Conservation (phyloP, 257 asterid species). For the Forsythia viridissima region DNA sequence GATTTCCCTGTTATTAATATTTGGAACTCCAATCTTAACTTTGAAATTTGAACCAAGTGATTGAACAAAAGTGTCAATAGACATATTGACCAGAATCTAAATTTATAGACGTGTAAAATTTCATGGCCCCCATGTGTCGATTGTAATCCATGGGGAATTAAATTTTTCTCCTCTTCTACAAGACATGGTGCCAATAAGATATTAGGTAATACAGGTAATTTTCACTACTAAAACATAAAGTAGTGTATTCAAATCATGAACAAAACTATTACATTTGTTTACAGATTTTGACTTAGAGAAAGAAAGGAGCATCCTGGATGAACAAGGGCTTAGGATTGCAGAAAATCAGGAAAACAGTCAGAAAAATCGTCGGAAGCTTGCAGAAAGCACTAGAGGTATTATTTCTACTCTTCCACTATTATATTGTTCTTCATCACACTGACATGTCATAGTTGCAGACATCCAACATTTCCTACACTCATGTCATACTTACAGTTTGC, state of each 20-base stretch:
- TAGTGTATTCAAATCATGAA: conserved; percentile 4
- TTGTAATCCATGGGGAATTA: background rate
- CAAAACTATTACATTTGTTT: conserved; percentile 7
- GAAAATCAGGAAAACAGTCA: conserved; percentile 99
- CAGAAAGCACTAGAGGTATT: conserved; percentile 98
- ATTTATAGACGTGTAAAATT: background rate
- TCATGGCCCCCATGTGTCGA: background rate
- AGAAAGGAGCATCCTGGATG: conserved; percentile 83
- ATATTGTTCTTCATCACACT: conserved; percentile 10
- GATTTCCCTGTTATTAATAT: background rate
- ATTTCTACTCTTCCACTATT: conserved; percentile 15
- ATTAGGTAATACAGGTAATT: background rate
- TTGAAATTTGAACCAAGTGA: background rate
- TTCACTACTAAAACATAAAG: background rate
- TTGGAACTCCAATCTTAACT: background rate
- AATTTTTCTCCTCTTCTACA: background rate
- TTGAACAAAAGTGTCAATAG: background rate
- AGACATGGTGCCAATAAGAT: background rate
- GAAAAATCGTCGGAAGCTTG: conserved; percentile 96
- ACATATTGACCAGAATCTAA: background rate
- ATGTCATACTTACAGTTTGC: conserved; percentile 14
- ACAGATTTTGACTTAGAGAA: conserved; percentile 96
- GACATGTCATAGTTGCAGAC: conserved; percentile 3
- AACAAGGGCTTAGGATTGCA: conserved; percentile 93
- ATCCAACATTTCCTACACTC: background rate